Evolutionary conservation across 345 rosid species (phyloP), one percentile per base, ranked within the genome.

Genomic region (Jatropha curcas): DNA sequence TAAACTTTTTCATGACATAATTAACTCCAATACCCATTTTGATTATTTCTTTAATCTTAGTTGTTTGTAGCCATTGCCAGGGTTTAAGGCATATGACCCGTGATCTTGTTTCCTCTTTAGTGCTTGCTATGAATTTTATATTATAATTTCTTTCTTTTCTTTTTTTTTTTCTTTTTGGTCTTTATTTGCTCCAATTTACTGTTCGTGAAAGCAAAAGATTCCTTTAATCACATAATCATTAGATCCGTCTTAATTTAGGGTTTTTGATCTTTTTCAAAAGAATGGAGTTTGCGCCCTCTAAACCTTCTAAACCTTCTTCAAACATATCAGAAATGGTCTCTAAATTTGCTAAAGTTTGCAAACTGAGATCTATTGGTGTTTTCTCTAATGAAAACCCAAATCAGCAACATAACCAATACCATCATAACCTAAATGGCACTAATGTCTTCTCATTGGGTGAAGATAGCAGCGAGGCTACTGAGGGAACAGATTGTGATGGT

Each of bases 321-420:
- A 86, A 83, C 68, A 70, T 83, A 70, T 77, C 85, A 12, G 90
- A 86, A 9, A 74, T 86, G 28, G 82, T 86, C 58, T 84, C 92
- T 60, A 90, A 78, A 46, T 82, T 86, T 79, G 85, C 87, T 22
- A 86, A 85, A 82, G 79, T 79, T 77, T 86, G 89, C 80, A 86
- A 78, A 74, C 67, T 84, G 67, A 90, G 87, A 78, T 86, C 92
- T 70, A 70, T 86, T 63, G 95, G 87, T 75, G 89, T 86, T 17
- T 82, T 88, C 55, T 65, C 75, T 73, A 64, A 76, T 58, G 84
- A 83, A 51, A 78, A 71, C 69, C 75, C 74, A 33, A 78, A 76
- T 74, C 82, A 65, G 56, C n/a, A 27, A 10, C 22, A 41, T 22
- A 66, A 67, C 4, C 67, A 61, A 27, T 66, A 35, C 75, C 75